Percentiles rank a stretch among this genome's conserved stretches.
These are phyloP conservation scores for Myxozyma nipponensis DNA, from an alignment of 805 yeast species.

Conservation along the genomic window DNA sequence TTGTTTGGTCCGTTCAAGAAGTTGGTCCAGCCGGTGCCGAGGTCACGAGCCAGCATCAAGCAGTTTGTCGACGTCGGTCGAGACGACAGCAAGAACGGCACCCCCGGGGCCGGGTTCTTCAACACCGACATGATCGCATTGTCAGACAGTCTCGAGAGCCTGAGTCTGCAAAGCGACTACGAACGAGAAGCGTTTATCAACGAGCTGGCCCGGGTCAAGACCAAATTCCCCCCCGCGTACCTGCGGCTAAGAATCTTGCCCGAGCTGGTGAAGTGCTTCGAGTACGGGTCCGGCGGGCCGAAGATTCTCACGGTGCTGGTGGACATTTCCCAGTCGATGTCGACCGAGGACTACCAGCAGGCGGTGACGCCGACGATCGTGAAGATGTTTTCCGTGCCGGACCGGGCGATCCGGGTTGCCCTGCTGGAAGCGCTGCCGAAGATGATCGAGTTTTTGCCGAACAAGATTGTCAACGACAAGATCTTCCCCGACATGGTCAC, in stretches of 20 bases:
- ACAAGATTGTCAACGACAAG: slow-evolving; percentile 61
- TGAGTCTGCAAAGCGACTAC: slow-evolving; percentile 50
- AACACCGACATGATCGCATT: slow-evolving; percentile 49
- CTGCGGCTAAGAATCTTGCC: slow-evolving; percentile 66
- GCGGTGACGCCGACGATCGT: slow-evolving; percentile 60
- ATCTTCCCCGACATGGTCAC: slow-evolving; percentile 66
- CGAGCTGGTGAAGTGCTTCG: slow-evolving; percentile 52
- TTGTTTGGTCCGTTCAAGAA: slow-evolving; percentile 42
- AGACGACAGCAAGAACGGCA: slow-evolving; percentile 6
- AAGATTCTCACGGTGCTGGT: slow-evolving; percentile 35
- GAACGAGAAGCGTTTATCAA: slow-evolving; percentile 51
- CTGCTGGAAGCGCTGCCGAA: slow-evolving; percentile 60
- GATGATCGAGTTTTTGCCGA: slow-evolving; percentile 49
- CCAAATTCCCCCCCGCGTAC: slow-evolving; percentile 48
- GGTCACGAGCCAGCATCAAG: slow-evolving; percentile 40
- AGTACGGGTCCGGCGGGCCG: slow-evolving; percentile 34
- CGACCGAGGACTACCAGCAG: slow-evolving; percentile 40
- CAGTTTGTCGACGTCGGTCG: slow-evolving; percentile 31
- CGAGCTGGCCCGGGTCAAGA: slow-evolving; percentile 38
- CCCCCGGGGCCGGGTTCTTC: slow-evolving; percentile 29
- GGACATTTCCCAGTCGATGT: slow-evolving; percentile 34
- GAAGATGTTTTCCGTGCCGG: slow-evolving; percentile 59
- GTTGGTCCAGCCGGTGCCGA: slow-evolving; percentile 40
- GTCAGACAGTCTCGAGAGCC: slow-evolving; percentile 51
- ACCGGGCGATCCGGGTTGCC: slow-evolving; percentile 73